These are phyloP conservation scores for Erythrophleum ivorense DNA, from an alignment of 331 rosid genomes.

Conservation along the genomic window DNA sequence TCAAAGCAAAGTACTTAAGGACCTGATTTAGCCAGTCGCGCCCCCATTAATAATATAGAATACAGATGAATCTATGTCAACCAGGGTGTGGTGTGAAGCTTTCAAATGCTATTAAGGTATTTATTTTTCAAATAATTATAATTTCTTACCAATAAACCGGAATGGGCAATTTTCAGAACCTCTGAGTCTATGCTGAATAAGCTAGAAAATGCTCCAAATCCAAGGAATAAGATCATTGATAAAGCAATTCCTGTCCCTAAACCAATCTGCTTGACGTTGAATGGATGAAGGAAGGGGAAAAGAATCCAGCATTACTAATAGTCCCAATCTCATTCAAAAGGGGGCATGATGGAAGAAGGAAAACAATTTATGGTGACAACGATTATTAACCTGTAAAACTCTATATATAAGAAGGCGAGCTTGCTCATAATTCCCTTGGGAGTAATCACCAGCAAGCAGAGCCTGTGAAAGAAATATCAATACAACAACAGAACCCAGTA, in stretches of 20 bases:
- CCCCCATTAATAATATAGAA: neutral
- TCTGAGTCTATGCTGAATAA: slow-evolving; percentile 79
- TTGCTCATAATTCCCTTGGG: slow-evolving; percentile 72
- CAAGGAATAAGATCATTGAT: slow-evolving; percentile 69
- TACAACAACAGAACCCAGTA: slow-evolving; percentile 33
- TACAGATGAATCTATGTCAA: slow-evolving; percentile 6
- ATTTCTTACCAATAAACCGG: slow-evolving; percentile 81
- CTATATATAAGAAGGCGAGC: slow-evolving; percentile 71
- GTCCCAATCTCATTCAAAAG: slow-evolving; percentile 12
- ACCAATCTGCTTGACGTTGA: slow-evolving; percentile 68
- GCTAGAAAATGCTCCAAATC: slow-evolving; percentile 77
- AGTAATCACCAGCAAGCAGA: slow-evolving; percentile 79
- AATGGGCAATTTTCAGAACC: slow-evolving; percentile 72
- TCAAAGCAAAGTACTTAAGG: too few species aligned
- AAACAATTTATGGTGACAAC: slow-evolving; percentile 27
- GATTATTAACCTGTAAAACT: slow-evolving; percentile 70
- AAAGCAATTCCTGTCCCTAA: slow-evolving; percentile 65
- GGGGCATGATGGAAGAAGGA: neutral
- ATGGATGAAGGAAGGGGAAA: slow-evolving; percentile 39
- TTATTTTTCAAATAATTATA: slow-evolving; percentile 14
- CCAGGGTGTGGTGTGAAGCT: slow-evolving; percentile 5
- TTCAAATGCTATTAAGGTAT: slow-evolving; percentile 1
- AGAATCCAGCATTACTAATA: slow-evolving; percentile 33
- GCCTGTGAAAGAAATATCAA: slow-evolving; percentile 58
- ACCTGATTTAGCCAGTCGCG: neutral